phyloP scores from a whole-genome alignment of 306 rosid genomes.

The Glycine soja region DNA sequence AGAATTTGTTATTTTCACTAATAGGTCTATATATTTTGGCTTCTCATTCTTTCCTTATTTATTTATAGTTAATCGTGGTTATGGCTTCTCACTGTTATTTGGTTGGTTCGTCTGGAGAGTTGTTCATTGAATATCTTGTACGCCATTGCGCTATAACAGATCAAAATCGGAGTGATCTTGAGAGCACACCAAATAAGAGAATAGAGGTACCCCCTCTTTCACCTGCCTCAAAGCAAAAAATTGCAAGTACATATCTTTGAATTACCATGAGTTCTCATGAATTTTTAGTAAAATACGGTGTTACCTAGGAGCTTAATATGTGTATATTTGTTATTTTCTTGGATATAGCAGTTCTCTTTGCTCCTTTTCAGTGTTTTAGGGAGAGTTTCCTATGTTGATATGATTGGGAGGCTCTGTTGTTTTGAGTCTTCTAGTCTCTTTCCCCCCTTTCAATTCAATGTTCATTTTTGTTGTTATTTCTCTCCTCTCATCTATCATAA shows the following conservation, averaged over 20 bases:
- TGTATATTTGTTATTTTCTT: constrained; percentile 27
- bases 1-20: constrained; percentile 2
- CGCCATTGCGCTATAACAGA: constrained; percentile 83
- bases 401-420: constrained; percentile 32
- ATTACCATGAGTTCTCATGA: not conserved
- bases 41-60: constrained; percentile 23
- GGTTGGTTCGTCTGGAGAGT: constrained; percentile 93
- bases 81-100: constrained; percentile 98
- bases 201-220: constrained; percentile 63
- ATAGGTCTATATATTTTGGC: not conserved
- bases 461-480: not conserved
- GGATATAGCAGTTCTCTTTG: not conserved
- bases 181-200: constrained; percentile 66
- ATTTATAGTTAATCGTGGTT: constrained; percentile 84
- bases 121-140: constrained; percentile 88
- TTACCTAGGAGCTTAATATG: constrained; percentile 34
- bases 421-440: constrained; percentile 30
- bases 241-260: constrained; percentile 11
- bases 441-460: constrained; percentile 16
- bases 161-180: constrained; percentile 58
- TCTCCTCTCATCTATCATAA: constrained; percentile 19
- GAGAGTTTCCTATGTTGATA: constrained; percentile 15
- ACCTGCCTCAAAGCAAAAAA: constrained; percentile 12
- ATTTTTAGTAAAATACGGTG: constrained; percentile 25
- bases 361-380: constrained; percentile 15